A percentile compares a stretch with the other conserved stretches of the same genome.
phyloP scores from a whole-genome alignment of 2,329 filamentous ascomycete species.

The Botrytis hyacinthi region DNA sequence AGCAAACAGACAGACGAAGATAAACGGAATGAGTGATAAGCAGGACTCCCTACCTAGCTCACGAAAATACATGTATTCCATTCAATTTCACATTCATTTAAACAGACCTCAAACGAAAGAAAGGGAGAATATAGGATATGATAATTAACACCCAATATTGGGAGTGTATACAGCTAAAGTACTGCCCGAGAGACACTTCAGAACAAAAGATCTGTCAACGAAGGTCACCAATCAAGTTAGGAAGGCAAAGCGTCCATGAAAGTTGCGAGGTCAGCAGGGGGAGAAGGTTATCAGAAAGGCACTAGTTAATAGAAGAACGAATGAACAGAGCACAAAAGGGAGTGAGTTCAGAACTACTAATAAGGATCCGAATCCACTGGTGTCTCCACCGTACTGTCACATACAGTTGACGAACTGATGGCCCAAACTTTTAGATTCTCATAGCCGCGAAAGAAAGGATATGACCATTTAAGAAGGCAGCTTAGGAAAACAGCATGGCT shows the following conservation, averaged over 20 bases:
- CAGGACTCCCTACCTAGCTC: too few relatives aligned
- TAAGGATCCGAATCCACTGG: not conserved
- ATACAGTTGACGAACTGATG: not conserved
- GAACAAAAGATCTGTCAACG: not conserved
- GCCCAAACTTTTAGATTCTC: not conserved
- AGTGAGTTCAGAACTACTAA: not conserved
- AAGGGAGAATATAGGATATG: too few relatives aligned
- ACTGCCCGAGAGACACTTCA: not conserved
- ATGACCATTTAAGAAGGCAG: not conserved
- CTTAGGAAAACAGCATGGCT: too few relatives aligned
- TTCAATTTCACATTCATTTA: too few relatives aligned
- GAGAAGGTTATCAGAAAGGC: not conserved
- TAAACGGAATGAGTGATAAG: too few relatives aligned
- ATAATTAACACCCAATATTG: not conserved
- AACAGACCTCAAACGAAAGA: too few relatives aligned
- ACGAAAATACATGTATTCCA: too few relatives aligned
- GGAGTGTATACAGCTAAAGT: not conserved
- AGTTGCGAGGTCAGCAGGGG: not conserved
- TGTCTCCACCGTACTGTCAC: not conserved
- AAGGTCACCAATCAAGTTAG: too few relatives aligned
- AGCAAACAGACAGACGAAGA: too few relatives aligned
- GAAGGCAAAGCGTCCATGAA: not conserved
- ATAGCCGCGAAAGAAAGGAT: not conserved
- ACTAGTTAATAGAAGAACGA: not conserved
- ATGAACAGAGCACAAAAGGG: not conserved